Evolutionary conservation across 2,329 filamentous ascomycete species (phyloP), one percentile per base, ranked within the genome.

Genomic region (Sclerotinia spermophila): DNA sequence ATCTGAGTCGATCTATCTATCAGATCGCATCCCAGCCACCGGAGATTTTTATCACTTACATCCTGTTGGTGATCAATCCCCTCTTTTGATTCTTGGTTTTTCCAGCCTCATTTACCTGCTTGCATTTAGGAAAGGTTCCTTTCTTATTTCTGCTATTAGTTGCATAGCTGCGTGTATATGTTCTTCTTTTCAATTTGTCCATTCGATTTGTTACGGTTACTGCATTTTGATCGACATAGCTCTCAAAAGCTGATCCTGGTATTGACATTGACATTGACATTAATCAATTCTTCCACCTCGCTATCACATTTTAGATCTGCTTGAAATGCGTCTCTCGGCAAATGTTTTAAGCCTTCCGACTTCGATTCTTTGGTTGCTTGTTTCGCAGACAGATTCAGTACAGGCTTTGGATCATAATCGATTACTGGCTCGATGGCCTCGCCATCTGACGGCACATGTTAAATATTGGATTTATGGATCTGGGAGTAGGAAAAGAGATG

Each of bases 401-500:
- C 40, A 78, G 77, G 66, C 75, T 71, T 71, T 74, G 61, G 53
- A 76, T 72, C 61, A 75, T 67, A 45, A 75, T 70, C 42, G 71
- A 72, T 40, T 69, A 61, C 42, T 72, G 61, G 68, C 69, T 42
- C 79, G 78, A 79, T 84, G 82, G 83, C 82, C 83, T 24, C 80
- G 82, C 79, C 82, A 84, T 65, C 78, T 84, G 3, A 82, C 83
- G 19, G 79, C 76, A 72, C 80, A 82, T 42, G 79, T 81, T 68
- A 84, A 83, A 74, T 83, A 84, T 77, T 84, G 80, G 71, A 82
- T 83, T 2, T 81, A 84, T 73, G 82, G 85, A 60, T 82, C 84
- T 69, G 74, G 76, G 5, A 79, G 80, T 68, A 78, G 81, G 13
- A 82, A 82, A 71, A 78, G 82, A 44, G 79, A 81, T n/a, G 70